Conservation (phyloP, 305 asterid species). For the Solanum hybrid region DNA sequence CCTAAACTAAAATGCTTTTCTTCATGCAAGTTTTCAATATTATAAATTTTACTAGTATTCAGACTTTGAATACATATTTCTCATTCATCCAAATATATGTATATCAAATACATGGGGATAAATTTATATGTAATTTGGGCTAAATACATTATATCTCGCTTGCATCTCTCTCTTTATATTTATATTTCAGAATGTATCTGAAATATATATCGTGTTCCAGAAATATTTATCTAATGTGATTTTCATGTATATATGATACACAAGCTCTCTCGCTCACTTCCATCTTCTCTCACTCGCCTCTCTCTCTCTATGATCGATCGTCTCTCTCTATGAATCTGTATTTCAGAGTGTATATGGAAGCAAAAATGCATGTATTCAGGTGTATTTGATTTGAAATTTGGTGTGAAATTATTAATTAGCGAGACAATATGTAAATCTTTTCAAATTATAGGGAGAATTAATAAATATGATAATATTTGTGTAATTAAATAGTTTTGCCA, state of each 20-base stretch:
- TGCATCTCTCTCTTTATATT: background rate
- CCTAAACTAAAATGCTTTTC: background rate
- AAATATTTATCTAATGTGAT: background rate
- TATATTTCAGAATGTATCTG: background rate
- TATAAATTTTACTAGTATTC: too few species aligned
- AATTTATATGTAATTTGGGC: too few species aligned
- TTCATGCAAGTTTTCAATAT: background rate
- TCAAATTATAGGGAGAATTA: background rate
- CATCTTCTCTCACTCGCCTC: background rate
- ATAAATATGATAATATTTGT: background rate
- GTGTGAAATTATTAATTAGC: background rate
- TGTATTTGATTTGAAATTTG: background rate
- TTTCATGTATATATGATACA: background rate
- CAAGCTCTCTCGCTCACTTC: background rate
- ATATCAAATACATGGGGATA: too few species aligned
- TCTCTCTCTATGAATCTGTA: background rate
- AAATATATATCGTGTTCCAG: background rate
- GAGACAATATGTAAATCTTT: too few species aligned
- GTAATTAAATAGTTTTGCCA: background rate
- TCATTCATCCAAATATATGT: background rate
- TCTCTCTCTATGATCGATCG: too few species aligned
- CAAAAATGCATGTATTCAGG: background rate
- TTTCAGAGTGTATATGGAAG: background rate
- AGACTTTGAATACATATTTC: background rate
- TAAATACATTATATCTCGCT: background rate